These are phyloP conservation scores for Fraxinus americana DNA, from an alignment of 257 asterid species.

Conservation along the genomic window DNA sequence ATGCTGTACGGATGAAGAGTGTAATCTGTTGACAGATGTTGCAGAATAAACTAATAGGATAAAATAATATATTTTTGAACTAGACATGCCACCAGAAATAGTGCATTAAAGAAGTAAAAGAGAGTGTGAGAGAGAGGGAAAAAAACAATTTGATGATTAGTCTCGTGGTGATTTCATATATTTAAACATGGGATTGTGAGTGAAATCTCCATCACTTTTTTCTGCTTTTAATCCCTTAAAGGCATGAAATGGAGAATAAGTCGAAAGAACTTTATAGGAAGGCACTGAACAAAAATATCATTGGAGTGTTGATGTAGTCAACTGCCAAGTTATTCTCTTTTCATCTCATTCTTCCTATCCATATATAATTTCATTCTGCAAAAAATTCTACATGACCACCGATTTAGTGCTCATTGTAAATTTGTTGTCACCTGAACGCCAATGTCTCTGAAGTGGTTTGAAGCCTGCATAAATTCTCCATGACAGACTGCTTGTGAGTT, in stretches of 20 bases:
- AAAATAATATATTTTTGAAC: background rate
- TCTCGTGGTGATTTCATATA: background rate
- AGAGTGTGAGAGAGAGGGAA: too few species aligned
- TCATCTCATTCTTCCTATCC: constrained; percentile 1
- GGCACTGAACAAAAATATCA: background rate
- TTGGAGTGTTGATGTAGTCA: constrained; percentile 5
- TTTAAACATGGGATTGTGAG: background rate
- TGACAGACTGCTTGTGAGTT: background rate
- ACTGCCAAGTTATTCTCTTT: background rate
- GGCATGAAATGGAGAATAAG: background rate
- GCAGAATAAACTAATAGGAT: background rate
- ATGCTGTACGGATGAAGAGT: background rate
- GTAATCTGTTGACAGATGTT: constrained; percentile 13
- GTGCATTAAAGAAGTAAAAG: constrained; percentile 4
- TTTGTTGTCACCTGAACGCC: background rate
- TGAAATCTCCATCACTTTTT: background rate
- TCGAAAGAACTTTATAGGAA: background rate
- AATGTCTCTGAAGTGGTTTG: background rate
- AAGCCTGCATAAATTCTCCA: background rate
- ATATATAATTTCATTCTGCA: constrained; percentile 5
- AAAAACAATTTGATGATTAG: too few species aligned
- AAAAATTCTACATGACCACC: constrained; percentile 6
- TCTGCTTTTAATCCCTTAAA: background rate
- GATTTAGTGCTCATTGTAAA: background rate
- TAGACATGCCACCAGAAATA: constrained; percentile 10